Base-by-base conservation (phyloP, 1,139 yeast species). In the Suhomyces bolitotheri region DNA sequence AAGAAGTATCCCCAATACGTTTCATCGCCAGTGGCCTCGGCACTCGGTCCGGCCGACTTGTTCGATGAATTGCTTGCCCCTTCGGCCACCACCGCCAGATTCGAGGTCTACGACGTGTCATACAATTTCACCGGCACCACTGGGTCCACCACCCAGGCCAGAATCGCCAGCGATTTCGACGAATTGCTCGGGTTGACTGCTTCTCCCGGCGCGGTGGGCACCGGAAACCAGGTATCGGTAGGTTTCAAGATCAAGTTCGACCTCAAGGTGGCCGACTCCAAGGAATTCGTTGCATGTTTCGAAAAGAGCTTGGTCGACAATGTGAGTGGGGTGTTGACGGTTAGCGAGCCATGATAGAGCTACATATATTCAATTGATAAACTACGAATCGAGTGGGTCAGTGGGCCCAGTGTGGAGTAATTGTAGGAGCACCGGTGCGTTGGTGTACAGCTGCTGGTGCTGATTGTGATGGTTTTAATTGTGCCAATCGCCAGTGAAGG, bases 31-130 rank as follows among this genome's bases (percentile, higher is more conserved):
- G 39, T 40, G 27, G 45, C 34, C 16, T 38, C 49, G 33, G 11
- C 22, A 5, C 26, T 29, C 14, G 11, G 25, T 8, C 13, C 20
- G 16, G 62, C 63, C 38, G 86, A 80, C 47, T 47, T 79, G 11
- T 85, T 85, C 52, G 92, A 83, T 51, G 84, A 76, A 26, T 63
- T 85, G 44, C 50, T 83, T 31, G 69, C 79, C 4, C 78, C 82
- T 17, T 65, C 82, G 25, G 77, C 78, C 25, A 75, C 74, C 29
- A 63, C 74, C 22, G 74, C 73, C 33, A 71, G 89, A 58, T 81
- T 86, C 54, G 65, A 66, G 27, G 74, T 77, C 36, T 50, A 46
- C 29, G 64, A 56, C 30, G 49, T 66, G 25, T 40, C 49, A 12
- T 68, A 61, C 46, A 51, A 54, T 30, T 62, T 64, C 44, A 29